A percentile compares a stretch with the other conserved stretches of the same genome.
Conservation (phyloP, 2,329 filamentous ascomycete genomes). For the Phialophora tarda region DNA sequence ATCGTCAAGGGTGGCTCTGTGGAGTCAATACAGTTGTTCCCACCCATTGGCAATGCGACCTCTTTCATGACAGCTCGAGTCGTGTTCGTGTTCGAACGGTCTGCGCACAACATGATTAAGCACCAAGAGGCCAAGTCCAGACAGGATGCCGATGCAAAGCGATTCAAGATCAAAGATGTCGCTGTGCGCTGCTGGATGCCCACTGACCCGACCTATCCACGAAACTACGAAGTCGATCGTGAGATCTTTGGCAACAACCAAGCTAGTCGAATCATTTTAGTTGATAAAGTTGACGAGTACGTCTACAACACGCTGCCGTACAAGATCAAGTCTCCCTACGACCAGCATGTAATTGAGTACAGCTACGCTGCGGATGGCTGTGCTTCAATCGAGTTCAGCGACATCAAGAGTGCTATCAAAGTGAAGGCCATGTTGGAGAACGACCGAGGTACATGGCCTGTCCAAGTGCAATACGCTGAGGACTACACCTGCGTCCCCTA, state of each 20-base stretch:
- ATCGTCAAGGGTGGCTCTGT: constrained; percentile 34
- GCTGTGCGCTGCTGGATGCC: constrained; percentile 36
- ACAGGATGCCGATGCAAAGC: constrained; percentile 4
- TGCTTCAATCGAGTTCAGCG: constrained; percentile 37
- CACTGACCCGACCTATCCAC: constrained; percentile 39
- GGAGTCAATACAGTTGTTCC: constrained; percentile 37
- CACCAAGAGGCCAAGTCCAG: constrained; percentile 22
- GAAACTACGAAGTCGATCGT: constrained; percentile 30
- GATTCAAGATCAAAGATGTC: constrained; percentile 32
- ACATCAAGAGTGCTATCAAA: constrained; percentile 34
- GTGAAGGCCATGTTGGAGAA: constrained; percentile 22
- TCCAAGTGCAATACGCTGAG: constrained; percentile 21
- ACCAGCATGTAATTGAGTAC: constrained; percentile 31
- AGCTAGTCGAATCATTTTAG: constrained; percentile 36
- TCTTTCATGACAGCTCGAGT: constrained; percentile 38
- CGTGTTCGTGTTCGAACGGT: constrained; percentile 33
- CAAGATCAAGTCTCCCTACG: constrained; percentile 23
- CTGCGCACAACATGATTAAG: constrained; percentile 33
- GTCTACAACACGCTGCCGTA: constrained; percentile 19
- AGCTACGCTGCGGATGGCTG: constrained; percentile 30
- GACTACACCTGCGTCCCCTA: constrained; percentile 27
- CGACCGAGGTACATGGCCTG: constrained; percentile 12
- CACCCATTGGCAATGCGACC: constrained; percentile 32
- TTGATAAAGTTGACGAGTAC: constrained; percentile 26
- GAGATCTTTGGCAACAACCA: constrained; percentile 28